phyloP scores from a whole-genome alignment of 345 rosid species.

The Heritiera littoralis region DNA sequence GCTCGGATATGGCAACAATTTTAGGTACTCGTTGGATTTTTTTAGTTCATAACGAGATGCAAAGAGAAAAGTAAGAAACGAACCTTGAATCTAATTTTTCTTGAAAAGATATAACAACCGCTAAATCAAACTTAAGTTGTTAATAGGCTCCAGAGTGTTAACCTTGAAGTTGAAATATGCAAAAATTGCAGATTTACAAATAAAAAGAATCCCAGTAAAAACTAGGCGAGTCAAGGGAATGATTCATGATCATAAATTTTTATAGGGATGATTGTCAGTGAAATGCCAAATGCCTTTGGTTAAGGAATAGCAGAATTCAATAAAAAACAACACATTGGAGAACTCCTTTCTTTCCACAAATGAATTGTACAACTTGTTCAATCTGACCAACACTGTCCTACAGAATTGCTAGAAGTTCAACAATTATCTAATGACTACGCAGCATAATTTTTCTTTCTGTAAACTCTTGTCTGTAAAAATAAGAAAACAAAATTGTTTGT shows the following conservation, averaged over 20 bases:
- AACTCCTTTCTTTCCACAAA: neutral
- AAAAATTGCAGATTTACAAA: constrained; percentile 24
- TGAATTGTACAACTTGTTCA: neutral
- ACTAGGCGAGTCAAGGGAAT: neutral
- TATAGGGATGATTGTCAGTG: neutral
- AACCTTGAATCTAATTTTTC: too few species aligned
- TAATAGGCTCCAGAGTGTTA: too few species aligned
- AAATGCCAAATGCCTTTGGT: neutral
- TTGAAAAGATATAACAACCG: too few species aligned
- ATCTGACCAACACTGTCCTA: constrained; percentile 6
- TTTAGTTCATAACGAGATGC: too few species aligned
- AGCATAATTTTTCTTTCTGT: neutral
- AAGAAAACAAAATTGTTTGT: neutral
- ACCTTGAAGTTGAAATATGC: too few species aligned
- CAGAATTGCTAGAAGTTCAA: neutral
- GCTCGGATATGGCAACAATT: too few species aligned
- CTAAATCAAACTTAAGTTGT: too few species aligned
- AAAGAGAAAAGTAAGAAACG: too few species aligned
- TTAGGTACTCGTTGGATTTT: too few species aligned
- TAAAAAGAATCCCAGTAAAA: neutral
- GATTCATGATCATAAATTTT: neutral
- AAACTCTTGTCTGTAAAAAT: neutral
- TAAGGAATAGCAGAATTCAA: constrained; percentile 7
- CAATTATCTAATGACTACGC: neutral
- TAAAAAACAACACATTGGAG: neutral